These are phyloP conservation scores for Alternaria sp. DNA, from an alignment of 2,329 filamentous ascomycete species.

Conservation along the genomic window DNA sequence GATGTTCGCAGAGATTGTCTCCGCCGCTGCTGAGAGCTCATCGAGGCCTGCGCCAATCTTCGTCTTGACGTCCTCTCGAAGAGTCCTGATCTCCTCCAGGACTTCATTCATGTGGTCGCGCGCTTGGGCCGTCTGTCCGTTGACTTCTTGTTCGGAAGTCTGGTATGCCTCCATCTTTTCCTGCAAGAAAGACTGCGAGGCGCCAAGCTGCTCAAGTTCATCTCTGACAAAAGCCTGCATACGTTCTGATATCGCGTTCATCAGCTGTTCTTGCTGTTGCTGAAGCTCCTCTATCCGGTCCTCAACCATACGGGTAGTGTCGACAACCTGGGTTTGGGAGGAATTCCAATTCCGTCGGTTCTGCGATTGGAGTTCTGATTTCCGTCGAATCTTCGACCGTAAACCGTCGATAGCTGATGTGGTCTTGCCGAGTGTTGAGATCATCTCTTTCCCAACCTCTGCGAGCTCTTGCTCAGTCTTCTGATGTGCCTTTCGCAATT, in stretches of 20 bases:
- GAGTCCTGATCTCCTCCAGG: slow-evolving; percentile 87
- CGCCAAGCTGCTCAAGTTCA: slow-evolving; percentile 74
- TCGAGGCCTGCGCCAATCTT: slow-evolving; percentile 85
- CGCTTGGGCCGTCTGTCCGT: slow-evolving; percentile 70
- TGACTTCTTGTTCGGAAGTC: slow-evolving; percentile 70
- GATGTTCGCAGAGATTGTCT: slow-evolving; percentile 88
- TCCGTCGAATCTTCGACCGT: slow-evolving; percentile 84
- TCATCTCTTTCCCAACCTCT: slow-evolving; percentile 74
- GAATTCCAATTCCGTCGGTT: slow-evolving; percentile 82
- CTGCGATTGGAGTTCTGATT: slow-evolving; percentile 79
- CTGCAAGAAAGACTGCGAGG: slow-evolving; percentile 73
- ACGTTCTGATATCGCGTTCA: slow-evolving; percentile 70
- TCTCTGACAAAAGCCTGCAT: slow-evolving; percentile 79
- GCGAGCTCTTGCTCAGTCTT: slow-evolving; percentile 80
- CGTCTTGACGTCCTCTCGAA: slow-evolving; percentile 85
- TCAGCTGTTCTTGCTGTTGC: slow-evolving; percentile 72
- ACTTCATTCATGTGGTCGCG: slow-evolving; percentile 90
- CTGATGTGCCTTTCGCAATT: slow-evolving; percentile 82
- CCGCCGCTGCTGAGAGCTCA: slow-evolving; percentile 81
- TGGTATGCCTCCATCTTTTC: slow-evolving; percentile 72
- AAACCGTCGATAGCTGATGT: slow-evolving; percentile 81
- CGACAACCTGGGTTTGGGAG: slow-evolving; percentile 75
- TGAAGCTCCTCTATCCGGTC: slow-evolving; percentile 75
- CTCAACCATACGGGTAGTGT: slow-evolving; percentile 80
- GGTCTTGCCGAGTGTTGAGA: slow-evolving; percentile 78